Evolutionary conservation across 1,284 basidiomycete genomes (phyloP).

Genomic region (Ganoderma sinense): DNA sequence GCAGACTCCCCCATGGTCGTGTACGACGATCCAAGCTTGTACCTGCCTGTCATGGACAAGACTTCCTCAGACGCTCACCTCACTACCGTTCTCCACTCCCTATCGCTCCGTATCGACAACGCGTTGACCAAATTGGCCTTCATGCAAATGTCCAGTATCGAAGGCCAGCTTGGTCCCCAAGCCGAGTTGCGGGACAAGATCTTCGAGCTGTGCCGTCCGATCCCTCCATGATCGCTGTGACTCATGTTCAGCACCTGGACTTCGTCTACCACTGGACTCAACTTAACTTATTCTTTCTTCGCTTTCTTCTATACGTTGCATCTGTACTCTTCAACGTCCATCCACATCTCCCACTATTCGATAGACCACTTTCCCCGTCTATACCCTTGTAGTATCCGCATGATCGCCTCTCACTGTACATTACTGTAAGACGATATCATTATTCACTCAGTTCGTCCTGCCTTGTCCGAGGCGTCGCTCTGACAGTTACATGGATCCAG

Average conservation of each 20-base stretch:
- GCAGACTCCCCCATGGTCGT: conserved; percentile 46
- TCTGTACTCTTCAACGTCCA: conserved; percentile 20
- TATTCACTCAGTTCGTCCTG: conserved; percentile 10
- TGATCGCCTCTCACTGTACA: conserved; percentile 16
- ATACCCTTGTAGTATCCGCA: conserved; percentile 31
- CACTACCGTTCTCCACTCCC: conserved; percentile 75
- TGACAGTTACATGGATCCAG: not conserved
- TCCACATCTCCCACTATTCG: conserved; percentile 7
- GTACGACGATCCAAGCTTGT: conserved; percentile 67
- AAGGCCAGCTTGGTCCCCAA: conserved; percentile 11
- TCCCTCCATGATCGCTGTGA: not conserved
- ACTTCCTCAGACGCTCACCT: conserved; percentile 81
- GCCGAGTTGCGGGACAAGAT: conserved; percentile 14
- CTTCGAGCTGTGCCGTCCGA: conserved; percentile 16
- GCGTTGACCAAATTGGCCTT: conserved; percentile 67
- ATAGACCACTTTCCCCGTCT: conserved; percentile 24
- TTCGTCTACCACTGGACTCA: conserved; percentile 8
- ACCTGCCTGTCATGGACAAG: conserved; percentile 81
- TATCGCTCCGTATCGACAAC: conserved; percentile 84
- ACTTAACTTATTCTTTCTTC: conserved; percentile 29
- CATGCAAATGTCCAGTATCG: conserved; percentile 31
- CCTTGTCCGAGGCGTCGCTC: not conserved
- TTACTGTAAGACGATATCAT: conserved; percentile 24
- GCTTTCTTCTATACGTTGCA: conserved; percentile 11
- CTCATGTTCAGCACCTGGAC: not conserved